These are phyloP conservation scores for Buxus sempervirens DNA, from an alignment of 164 flowering plant genomes.

Conservation along the genomic window DNA sequence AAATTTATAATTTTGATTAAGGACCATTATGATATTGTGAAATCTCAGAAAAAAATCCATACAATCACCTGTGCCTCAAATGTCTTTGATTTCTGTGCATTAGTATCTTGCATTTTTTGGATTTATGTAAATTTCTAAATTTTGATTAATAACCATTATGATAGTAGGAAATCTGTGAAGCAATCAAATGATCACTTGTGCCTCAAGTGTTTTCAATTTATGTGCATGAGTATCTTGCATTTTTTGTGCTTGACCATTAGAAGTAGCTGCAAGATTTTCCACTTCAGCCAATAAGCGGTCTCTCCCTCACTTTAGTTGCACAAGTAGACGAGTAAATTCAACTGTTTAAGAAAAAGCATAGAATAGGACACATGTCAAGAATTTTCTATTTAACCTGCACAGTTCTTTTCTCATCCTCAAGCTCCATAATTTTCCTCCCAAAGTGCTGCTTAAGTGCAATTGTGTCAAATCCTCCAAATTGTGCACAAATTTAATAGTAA, in stretches of 20 bases:
- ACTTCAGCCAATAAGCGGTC: constrained; percentile 81
- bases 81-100: constrained; percentile 75
- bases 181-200: constrained; percentile 59
- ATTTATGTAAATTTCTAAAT: not conserved
- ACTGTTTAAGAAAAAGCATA: constrained; percentile 1
- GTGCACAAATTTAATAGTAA: constrained; percentile 32
- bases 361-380: not conserved
- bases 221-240: constrained; percentile 85
- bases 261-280: constrained; percentile 69
- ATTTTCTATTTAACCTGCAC: constrained; percentile 65
- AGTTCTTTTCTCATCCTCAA: constrained; percentile 88
- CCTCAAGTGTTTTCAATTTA: constrained; percentile 82
- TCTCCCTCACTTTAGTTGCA: constrained; percentile 71
- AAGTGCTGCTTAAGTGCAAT: constrained; percentile 94
- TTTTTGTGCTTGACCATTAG: constrained; percentile 92
- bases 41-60: constrained; percentile 6
- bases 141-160: constrained; percentile 13
- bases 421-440: constrained; percentile 88
- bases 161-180: not conserved
- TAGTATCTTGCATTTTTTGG: constrained; percentile 85
- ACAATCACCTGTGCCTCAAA: constrained; percentile 87
- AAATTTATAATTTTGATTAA: constrained; percentile 19
- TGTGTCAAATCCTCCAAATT: constrained; percentile 67
- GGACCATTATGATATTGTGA: not conserved
- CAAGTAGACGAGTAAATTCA: constrained; percentile 8